Conservation (phyloP, 1,284 basidiomycete genomes). For the Fomitopsis schrenkii region DNA sequence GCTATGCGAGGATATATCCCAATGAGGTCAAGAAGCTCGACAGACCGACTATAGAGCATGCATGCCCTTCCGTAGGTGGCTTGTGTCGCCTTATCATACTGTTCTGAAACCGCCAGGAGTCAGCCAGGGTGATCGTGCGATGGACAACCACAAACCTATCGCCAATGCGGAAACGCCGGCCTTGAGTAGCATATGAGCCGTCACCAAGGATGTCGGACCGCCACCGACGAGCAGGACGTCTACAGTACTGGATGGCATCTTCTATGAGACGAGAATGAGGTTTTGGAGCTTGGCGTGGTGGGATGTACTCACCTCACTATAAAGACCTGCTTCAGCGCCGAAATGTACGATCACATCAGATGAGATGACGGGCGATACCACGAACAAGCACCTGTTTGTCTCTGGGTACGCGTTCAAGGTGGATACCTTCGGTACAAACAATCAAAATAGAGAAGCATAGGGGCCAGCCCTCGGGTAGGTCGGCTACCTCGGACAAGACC, state of each 20-base stretch:
- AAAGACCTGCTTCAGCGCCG: no score
- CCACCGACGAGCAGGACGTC: constrained; percentile 6
- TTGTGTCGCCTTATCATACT: neutral
- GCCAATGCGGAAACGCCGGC: neutral
- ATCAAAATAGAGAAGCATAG: no score
- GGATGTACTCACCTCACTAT: no score
- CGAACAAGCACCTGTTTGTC: no score
- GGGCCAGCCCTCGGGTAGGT: no score
- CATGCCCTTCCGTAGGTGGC: constrained; percentile 4
- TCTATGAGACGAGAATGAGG: no score
- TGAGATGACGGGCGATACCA: no score
- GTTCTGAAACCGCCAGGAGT: neutral
- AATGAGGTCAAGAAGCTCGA: constrained; percentile 4
- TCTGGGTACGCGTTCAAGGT: no score
- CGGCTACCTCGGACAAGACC: no score
- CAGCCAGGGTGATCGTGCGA: neutral
- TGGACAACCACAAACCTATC: neutral
- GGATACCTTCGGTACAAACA: no score
- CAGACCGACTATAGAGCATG: constrained; percentile 2
- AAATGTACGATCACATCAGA: no score
- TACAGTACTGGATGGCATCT: neutral
- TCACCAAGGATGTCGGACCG: constrained; percentile 3
- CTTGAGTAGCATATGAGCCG: constrained; percentile 1
- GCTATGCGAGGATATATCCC: constrained; percentile 3
- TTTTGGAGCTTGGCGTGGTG: no score